These are phyloP conservation scores for Fusarium sp. DNA, from an alignment of 2,329 filamentous ascomycete genomes.

Conservation along the genomic window DNA sequence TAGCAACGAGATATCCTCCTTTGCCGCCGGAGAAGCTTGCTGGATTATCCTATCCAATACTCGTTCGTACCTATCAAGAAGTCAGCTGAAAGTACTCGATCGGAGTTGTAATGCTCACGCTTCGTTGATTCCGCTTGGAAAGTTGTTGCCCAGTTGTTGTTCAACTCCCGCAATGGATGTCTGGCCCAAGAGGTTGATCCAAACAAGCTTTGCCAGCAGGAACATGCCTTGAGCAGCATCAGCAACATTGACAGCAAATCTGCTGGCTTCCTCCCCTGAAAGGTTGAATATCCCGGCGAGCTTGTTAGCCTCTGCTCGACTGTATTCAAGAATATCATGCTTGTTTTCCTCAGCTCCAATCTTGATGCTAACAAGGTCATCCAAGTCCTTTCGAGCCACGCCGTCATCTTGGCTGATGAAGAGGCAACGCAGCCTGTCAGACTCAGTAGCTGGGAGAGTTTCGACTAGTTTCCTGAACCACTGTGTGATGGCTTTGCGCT, in stretches of 20 bases:
- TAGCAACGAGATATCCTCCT: too few relatives aligned
- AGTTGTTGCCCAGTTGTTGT: accelerated
- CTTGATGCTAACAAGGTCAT: accelerated
- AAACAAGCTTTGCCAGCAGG: accelerated
- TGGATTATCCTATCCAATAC: background rate
- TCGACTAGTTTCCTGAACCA: background rate
- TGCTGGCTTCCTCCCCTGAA: accelerated
- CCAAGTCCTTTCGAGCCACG: accelerated
- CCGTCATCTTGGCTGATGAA: background rate
- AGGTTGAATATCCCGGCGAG: accelerated
- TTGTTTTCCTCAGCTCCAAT: background rate
- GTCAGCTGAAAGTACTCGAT: background rate
- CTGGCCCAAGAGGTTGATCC: background rate
- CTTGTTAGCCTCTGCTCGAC: accelerated
- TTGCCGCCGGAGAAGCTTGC: background rate
- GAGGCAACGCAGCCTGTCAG: background rate
- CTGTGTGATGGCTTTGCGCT: background rate
- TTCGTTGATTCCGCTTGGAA: accelerated
- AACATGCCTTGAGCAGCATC: accelerated
- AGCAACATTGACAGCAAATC: accelerated
- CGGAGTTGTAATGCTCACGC: accelerated
- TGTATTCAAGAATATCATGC: accelerated
- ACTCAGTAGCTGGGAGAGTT: accelerated
- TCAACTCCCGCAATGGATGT: accelerated
- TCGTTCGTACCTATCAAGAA: accelerated